phyloP scores from a whole-genome alignment of 805 yeast species.

The Metschnikowia dekortorum region DNA sequence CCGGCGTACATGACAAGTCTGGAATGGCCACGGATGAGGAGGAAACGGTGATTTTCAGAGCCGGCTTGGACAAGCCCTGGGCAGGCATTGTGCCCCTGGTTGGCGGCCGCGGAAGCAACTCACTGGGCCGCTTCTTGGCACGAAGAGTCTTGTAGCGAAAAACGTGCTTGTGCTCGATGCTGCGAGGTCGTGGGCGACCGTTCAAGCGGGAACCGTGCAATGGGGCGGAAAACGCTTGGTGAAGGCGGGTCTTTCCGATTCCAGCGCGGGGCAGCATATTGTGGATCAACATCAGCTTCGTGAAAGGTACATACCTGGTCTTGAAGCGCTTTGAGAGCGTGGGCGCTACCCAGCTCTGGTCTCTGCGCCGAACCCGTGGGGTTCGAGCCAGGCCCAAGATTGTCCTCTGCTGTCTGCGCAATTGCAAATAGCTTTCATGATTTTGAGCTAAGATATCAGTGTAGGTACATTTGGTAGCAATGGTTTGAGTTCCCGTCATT shows the following conservation, averaged over 20 bases:
- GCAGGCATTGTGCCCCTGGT: background rate
- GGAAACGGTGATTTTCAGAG: background rate
- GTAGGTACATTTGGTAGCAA: slow-evolving; percentile 11
- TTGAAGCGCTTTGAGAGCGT: slow-evolving; percentile 3
- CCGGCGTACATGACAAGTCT: background rate
- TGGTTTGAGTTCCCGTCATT: slow-evolving; percentile 9
- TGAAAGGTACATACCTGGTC: slow-evolving; percentile 9
- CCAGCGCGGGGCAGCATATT: background rate
- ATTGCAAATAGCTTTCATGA: slow-evolving; percentile 7
- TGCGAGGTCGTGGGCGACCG: background rate
- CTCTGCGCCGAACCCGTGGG: slow-evolving; percentile 4
- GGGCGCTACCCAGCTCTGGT: background rate
- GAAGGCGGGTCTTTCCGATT: background rate
- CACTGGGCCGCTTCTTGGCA: background rate
- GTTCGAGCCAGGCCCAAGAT: slow-evolving; percentile 7
- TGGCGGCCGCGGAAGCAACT: background rate
- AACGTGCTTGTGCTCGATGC: background rate
- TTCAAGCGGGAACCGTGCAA: background rate
- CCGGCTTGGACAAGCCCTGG: background rate
- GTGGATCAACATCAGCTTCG: background rate
- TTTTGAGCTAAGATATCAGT: slow-evolving; percentile 5
- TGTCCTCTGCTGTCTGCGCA: slow-evolving; percentile 7
- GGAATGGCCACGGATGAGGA: background rate
- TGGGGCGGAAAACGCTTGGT: background rate
- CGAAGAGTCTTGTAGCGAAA: slow-evolving; percentile 2